Percentiles rank a stretch among this genome's conserved stretches.
Evolutionary conservation across 2,329 filamentous ascomycete genomes (phyloP).

Genomic region (Phyllosticta capitalensis): DNA sequence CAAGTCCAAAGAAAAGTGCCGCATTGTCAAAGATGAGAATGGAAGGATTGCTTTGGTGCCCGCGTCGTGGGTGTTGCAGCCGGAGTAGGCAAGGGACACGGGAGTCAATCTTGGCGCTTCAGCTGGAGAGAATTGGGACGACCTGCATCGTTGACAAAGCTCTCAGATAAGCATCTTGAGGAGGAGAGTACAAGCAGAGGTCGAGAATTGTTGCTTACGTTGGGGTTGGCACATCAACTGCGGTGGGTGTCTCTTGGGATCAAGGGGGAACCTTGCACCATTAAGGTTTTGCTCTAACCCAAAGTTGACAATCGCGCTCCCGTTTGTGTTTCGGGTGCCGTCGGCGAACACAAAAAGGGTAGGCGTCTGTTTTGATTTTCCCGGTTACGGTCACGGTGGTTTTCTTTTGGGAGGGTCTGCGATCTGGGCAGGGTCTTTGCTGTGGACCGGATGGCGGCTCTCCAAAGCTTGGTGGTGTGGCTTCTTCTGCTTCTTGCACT

Average conservation of each 20-base stretch:
- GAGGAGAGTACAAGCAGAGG: not conserved
- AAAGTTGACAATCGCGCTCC: not conserved
- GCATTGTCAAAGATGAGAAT: constrained; percentile 14
- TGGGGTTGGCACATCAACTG: not conserved
- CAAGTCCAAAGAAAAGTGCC: constrained; percentile 14
- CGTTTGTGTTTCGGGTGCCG: not conserved
- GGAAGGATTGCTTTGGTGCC: constrained; percentile 21
- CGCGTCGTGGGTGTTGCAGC: constrained; percentile 15
- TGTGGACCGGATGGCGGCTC: not conserved
- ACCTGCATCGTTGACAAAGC: constrained; percentile 21
- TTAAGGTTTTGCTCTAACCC: not conserved
- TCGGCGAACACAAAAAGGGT: not conserved
- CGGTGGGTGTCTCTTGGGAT: not conserved
- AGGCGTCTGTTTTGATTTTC: not conserved
- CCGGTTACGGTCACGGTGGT: not conserved
- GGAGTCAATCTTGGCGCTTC: not conserved
- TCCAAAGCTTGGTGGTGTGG: not conserved
- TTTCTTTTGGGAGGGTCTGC: not conserved
- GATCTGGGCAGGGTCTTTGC: not conserved
- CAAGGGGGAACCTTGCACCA: not conserved
- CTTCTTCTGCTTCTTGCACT: not conserved
- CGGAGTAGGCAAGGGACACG: not conserved
- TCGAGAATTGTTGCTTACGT: not conserved
- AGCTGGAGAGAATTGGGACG: constrained; percentile 11
- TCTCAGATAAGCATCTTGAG: constrained; percentile 19